phyloP scores from a whole-genome alignment of 257 asterid species.

The Lithospermum erythrorhizon region DNA sequence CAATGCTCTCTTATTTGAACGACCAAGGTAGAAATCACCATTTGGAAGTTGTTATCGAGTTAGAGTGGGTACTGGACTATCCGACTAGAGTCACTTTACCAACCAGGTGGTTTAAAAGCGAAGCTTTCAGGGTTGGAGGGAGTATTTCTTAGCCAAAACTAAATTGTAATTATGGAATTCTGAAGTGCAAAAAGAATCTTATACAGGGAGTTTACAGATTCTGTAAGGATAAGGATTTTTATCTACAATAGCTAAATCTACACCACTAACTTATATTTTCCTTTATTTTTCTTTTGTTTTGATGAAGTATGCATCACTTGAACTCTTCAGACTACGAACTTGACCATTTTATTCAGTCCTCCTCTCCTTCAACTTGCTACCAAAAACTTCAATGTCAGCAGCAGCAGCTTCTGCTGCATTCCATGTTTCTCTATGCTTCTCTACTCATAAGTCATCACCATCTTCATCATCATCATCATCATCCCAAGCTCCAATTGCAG shows the following conservation, averaged over 20 bases:
- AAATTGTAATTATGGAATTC: too few relatives aligned
- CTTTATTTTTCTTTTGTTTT: too few relatives aligned
- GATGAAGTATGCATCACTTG: neutral
- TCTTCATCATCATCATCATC: constrained; percentile 9
- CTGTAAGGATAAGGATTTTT: neutral
- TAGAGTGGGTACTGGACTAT: too few relatives aligned
- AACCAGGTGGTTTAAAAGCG: too few relatives aligned
- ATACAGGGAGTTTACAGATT: neutral
- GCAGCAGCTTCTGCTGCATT: constrained; percentile 17
- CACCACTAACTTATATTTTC: neutral
- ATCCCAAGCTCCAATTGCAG: constrained; percentile 7
- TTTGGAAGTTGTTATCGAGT: too few relatives aligned
- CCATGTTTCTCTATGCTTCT: constrained; percentile 41
- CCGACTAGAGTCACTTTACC: too few relatives aligned
- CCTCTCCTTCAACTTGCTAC: neutral
- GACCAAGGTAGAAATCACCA: too few relatives aligned
- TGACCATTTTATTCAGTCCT: too few relatives aligned
- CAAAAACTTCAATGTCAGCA: neutral
- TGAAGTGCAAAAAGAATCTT: too few relatives aligned
- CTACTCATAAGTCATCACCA: constrained; percentile 24
- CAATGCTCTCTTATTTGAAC: too few relatives aligned
- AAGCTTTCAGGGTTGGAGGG: too few relatives aligned
- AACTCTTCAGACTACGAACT: neutral
- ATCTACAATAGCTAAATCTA: neutral
- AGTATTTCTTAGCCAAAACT: too few relatives aligned